phyloP scores from a whole-genome alignment of 2,329 filamentous ascomycete genomes.

The Phialophora macrospora region DNA sequence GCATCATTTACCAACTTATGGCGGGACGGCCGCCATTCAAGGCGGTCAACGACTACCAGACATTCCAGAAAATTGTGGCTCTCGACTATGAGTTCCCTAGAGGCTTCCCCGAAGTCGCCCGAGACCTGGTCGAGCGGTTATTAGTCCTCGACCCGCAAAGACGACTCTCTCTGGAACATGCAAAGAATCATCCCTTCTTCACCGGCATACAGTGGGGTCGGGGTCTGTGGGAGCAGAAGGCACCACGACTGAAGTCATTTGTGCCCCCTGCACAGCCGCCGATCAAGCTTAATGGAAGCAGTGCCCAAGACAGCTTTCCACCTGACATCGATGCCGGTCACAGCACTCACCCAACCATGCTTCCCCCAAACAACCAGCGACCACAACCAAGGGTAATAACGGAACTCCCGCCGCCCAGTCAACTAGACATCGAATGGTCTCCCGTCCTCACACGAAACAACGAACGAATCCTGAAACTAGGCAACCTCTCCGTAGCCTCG shows the following conservation, averaged over 20 bases:
- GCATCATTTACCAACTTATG: slow-evolving; percentile 94
- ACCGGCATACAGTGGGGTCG: slow-evolving; percentile 84
- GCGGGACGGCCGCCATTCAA: slow-evolving; percentile 98
- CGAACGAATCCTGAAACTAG: slow-evolving; percentile 91
- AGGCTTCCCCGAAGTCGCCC: slow-evolving; percentile 83
- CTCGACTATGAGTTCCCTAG: slow-evolving; percentile 92
- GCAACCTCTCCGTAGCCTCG: slow-evolving; percentile 83
- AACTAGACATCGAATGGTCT: slow-evolving; percentile 98
- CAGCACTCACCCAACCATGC: slow-evolving; percentile 44
- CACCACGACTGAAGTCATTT: slow-evolving; percentile 84
- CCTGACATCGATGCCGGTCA: slow-evolving; percentile 50
- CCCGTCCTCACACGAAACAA: slow-evolving; percentile 89
- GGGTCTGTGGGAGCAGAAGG: slow-evolving; percentile 84
- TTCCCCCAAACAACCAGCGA: slow-evolving; percentile 51
- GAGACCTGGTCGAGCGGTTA: slow-evolving; percentile 86
- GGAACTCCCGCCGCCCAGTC: slow-evolving; percentile 92
- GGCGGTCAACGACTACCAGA: slow-evolving; percentile 91
- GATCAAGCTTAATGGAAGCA: slow-evolving; percentile 71
- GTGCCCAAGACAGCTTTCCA: slow-evolving; percentile 48
- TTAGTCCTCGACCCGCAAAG: slow-evolving; percentile 85
- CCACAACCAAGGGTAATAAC: slow-evolving; percentile 83
- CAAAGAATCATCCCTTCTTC: slow-evolving; percentile 96
- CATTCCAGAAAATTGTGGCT: slow-evolving; percentile 96
- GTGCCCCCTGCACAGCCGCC: slow-evolving; percentile 76
- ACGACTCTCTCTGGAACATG: slow-evolving; percentile 89